A percentile compares a stretch with the other conserved stretches of the same genome.
These are phyloP conservation scores for Gnomoniopsis sp. DNA, from an alignment of 2,329 filamentous ascomycete species.

Conservation along the genomic window DNA sequence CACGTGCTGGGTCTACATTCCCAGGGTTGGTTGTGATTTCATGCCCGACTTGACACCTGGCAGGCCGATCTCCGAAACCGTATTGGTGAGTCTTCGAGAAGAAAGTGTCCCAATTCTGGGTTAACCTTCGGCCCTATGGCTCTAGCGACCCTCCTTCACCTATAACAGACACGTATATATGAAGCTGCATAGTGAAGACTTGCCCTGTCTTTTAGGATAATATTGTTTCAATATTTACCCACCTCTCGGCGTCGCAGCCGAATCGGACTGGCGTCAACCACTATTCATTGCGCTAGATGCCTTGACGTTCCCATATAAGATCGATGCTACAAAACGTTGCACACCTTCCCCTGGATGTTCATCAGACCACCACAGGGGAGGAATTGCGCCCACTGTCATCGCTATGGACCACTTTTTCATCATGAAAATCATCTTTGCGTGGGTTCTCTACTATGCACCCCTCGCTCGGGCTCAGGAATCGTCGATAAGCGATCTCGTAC, in stretches of 20 bases:
- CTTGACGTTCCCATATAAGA: not conserved
- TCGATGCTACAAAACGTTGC: no score
- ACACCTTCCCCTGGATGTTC: no score
- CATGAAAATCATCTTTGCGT: not conserved
- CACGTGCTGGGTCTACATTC: no score
- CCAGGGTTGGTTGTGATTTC: not conserved
- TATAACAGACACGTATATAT: not conserved
- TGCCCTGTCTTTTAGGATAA: not conserved
- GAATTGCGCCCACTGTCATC: not conserved
- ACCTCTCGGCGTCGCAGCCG: not conserved
- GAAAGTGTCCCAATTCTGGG: not conserved
- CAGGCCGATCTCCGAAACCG: not conserved
- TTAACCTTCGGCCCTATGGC: not conserved
- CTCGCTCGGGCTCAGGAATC: slow-evolving; percentile 1
- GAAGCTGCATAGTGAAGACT: not conserved
- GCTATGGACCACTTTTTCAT: not conserved
- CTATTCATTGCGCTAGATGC: not conserved
- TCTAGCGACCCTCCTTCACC: not conserved
- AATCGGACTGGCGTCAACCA: not conserved
- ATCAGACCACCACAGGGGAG: no score
- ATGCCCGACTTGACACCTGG: not conserved
- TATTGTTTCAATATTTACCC: not conserved
- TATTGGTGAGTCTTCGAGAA: not conserved
- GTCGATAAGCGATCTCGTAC: not conserved
- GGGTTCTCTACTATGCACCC: slow-evolving; percentile 4